Evolutionary conservation across 2,329 filamentous ascomycete genomes (phyloP).

Genomic region (Phyllosticta citriasiana): DNA sequence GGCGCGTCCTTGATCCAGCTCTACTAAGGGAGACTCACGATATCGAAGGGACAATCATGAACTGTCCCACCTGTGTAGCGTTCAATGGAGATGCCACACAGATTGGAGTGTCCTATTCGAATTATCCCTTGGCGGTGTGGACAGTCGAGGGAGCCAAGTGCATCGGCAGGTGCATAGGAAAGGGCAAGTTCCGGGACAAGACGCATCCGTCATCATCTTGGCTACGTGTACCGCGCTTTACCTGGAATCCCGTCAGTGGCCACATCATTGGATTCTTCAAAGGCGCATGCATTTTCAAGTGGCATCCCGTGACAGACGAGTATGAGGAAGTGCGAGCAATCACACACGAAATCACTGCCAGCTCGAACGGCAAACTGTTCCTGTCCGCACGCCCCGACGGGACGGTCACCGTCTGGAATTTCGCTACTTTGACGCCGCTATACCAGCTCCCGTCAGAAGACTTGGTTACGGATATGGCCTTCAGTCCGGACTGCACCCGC

Average conservation of each 20-base stretch:
- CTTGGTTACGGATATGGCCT: not conserved
- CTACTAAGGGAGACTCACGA: not conserved
- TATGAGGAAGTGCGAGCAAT: not conserved
- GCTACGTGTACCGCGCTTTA: not conserved
- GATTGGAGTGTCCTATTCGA: not conserved
- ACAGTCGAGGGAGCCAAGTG: not conserved
- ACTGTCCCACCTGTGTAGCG: not conserved
- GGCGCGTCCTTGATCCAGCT: not conserved
- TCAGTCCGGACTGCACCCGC: not conserved
- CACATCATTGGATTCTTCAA: not conserved
- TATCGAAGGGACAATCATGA: not conserved
- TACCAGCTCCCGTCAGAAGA: not conserved
- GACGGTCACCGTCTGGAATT: not conserved
- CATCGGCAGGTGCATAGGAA: not conserved
- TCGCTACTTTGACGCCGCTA: not conserved
- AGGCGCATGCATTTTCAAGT: not conserved
- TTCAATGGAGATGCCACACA: not conserved
- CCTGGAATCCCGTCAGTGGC: not conserved
- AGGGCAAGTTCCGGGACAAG: not conserved
- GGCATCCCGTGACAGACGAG: not conserved
- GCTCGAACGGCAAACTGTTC: not conserved
- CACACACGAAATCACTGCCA: not conserved
- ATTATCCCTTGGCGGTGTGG: not conserved
- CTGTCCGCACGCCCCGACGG: not conserved
- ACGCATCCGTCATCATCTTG: not conserved